Evolutionary conservation across 176 grass and related monocot genomes (phyloP), one percentile per base, ranked within the genome.

Genomic region (Ensete ventricosum): DNA sequence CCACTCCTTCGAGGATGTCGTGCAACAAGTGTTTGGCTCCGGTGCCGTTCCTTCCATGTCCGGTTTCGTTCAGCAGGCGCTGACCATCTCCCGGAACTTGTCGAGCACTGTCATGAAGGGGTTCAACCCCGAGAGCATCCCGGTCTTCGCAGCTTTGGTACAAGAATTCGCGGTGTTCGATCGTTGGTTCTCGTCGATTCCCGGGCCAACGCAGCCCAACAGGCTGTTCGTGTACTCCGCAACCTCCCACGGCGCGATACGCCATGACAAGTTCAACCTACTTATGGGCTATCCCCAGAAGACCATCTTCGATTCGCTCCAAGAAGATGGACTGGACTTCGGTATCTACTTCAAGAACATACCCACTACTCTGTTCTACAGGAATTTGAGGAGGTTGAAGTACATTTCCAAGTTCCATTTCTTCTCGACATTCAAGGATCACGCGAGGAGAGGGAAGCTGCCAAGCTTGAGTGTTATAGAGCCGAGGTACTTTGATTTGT

Each of bases 181-280:
- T 67, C 90, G 87, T 14, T 97, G 93, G 93, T 97, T 97, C 89
- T 92, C 93, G 54, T 97, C 90, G 78, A 79, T 97, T 22, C 93
- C 85, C 19, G 87, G 90, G 1, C 90, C 93, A 1, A 97, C 90
- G 1, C 93, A 97, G 63, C 93, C 93, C 34, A 92, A 97, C 83
- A 83, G 93, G 14, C 93, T 97, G 14, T 97, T 92, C 79, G 87
- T 97, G 76, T 92, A 92, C 81, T 97, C 93, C 75, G 87, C 85
- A 72, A 97, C 93, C 77, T 97, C 93, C 68, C 90, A 84, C 69
- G 93, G 93, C 79, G 81, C 93, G 65, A 81, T 86, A 51, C 77
- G 83, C 11, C 87, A 96, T 57, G 85, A 96, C 79, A 92, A 86
- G 86, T 53, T 76, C 69, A 71, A 86, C 71, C 87, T 96, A 50